Percentiles rank a stretch among this genome's conserved stretches.
Evolutionary conservation across 2,329 filamentous ascomycete species (phyloP).

Genomic region (Rutstroemia sp.): DNA sequence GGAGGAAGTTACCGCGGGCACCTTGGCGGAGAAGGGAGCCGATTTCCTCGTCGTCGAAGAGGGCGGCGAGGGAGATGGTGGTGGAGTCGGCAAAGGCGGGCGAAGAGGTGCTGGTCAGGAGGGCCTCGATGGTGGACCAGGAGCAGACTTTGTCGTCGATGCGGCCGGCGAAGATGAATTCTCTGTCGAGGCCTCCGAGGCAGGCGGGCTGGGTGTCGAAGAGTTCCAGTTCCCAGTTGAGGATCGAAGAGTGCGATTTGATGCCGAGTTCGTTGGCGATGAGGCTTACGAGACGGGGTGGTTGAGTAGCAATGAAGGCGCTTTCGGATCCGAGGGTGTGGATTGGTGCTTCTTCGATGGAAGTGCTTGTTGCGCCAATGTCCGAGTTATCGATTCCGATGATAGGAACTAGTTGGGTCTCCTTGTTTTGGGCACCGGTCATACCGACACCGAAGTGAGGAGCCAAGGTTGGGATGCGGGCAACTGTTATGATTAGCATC

Average conservation of each 20-base stretch:
- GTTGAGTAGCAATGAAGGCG: conserved; percentile 76
- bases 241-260: conserved; percentile 62
- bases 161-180: conserved; percentile 90
- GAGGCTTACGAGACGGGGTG: conserved; percentile 73
- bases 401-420: conserved; percentile 92
- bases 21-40: conserved; percentile 87
- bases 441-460: conserved; percentile 84
- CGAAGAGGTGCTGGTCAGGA: conserved; percentile 57
- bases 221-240: conserved; percentile 96
- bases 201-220: conserved; percentile 84
- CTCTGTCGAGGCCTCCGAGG: conserved; percentile 76
- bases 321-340: conserved; percentile 18
- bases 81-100: conserved; percentile 41
- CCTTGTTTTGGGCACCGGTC: conserved; percentile 63
- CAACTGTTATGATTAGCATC: conserved; percentile 42
- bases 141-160: conserved; percentile 98
- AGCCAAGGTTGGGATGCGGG: conserved; percentile 82
- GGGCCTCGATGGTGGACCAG: conserved; percentile 79
- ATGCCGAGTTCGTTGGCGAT: conserved; percentile 76
- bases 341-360: conserved; percentile 25
- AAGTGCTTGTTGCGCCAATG: conserved; percentile 26
- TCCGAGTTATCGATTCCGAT: conserved; percentile 78
- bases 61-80: conserved; percentile 82
- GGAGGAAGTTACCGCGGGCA: conserved; percentile 82
- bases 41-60: conserved; percentile 97